phyloP scores from a whole-genome alignment of 1,139 yeast genomes.

The Pichia sp. region DNA sequence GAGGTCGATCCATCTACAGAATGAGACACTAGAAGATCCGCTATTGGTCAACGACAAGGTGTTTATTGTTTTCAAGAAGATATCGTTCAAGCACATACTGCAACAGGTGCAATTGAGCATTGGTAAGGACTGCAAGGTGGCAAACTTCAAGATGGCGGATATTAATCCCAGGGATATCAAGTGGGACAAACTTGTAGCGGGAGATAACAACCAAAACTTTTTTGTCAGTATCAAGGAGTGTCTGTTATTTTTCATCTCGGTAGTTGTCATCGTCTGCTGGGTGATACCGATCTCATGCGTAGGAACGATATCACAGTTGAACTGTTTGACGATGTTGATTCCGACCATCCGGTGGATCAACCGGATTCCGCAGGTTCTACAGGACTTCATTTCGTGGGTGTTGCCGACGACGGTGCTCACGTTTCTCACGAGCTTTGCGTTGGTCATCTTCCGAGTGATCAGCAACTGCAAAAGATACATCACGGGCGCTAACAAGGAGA shows the following conservation, averaged over 20 bases:
- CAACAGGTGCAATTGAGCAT: conserved; percentile 39
- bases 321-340: conserved; percentile 48
- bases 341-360: conserved; percentile 53
- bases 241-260: conserved; percentile 35
- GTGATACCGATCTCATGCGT: conserved; percentile 69
- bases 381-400: conserved; percentile 51
- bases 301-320: conserved; percentile 63
- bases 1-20: conserved; percentile 14
- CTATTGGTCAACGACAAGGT: conserved; percentile 36
- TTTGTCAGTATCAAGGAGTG: background rate
- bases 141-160: conserved; percentile 37
- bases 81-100: conserved; percentile 48
- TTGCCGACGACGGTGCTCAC: conserved; percentile 60
- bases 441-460: conserved; percentile 46
- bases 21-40: conserved; percentile 12
- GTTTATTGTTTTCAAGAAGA: conserved; percentile 49
- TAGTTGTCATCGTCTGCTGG: conserved; percentile 52
- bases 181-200: conserved; percentile 52
- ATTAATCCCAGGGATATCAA: conserved; percentile 54
- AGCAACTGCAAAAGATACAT: conserved; percentile 47
- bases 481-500: conserved; percentile 54
- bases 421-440: conserved; percentile 53
- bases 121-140: background rate
- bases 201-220: conserved; percentile 27
- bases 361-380: conserved; percentile 45